Evolutionary conservation across 371 early-diverging fungal genomes (phyloP), one percentile per base, ranked within the genome.

Genomic region (Mucor piriformis): DNA sequence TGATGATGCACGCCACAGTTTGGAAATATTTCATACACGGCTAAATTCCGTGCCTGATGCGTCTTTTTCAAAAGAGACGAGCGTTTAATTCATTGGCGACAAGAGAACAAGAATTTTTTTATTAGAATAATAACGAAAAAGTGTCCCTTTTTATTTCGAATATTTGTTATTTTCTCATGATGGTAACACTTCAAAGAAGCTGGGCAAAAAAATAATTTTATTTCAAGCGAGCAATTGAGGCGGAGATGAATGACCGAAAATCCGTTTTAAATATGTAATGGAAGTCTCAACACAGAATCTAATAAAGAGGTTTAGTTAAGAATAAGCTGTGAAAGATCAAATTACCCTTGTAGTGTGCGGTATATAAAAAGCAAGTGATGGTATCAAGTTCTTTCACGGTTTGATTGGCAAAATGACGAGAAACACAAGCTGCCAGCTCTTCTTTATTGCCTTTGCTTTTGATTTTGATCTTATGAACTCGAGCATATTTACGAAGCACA

Each of bases 331-430:
- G 27, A 21, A 37, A 34, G 16, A 24, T 37, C 2, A 49, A 18
- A 29, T 35, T 76, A 72, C 80, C 80, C 70, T 74, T 63, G 50
- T 79, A 73, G 23, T 71, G 80, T 47, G 74, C 72, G 54, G 76
- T 72, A 61, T 79, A 79, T 46, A 79, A 57, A 42, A 79, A 79
- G 49, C 74, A 76, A 37, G 80, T 79, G 44, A 79, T 72, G 34
- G 76, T 70, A 57, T 79, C 80, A 25, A 76, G 50, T 60, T 79
- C 80, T 49, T 74, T 79, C 13, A 79, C 73, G 5, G 76, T 69
- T 57, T 76, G 76, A 38, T 74, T 76, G 16, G 80, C 76, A 57
- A 79, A 79, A 61, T 79, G 80, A 52, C 76, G 80, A 43, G 76
- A 74, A 5, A 79, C 74, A 6, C 74, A 69, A 13, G 73, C 72